Percentiles rank a stretch among this genome's conserved stretches.
Conservation (phyloP, 2,329 filamentous ascomycete species). For the Stemphylium vesicarium region DNA sequence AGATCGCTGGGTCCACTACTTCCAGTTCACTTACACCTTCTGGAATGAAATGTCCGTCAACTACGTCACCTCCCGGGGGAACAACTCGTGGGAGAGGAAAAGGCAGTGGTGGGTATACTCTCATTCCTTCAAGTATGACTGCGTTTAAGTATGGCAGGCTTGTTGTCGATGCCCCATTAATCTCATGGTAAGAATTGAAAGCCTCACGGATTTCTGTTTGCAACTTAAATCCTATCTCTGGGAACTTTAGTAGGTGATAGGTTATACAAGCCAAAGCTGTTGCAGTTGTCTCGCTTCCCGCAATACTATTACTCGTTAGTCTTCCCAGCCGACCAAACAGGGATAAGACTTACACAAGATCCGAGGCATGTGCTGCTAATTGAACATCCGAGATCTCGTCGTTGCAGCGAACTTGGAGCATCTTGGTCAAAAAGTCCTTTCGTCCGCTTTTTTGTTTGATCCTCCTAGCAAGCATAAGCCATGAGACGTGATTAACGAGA, state of each 20-base stretch:
- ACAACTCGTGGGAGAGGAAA: slow-evolving; percentile 43
- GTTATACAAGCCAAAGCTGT: slow-evolving; percentile 17
- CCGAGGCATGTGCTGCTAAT: slow-evolving; percentile 19
- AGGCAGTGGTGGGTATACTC: slow-evolving; percentile 38
- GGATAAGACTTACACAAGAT: slow-evolving; percentile 11
- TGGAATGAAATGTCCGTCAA: slow-evolving; percentile 28
- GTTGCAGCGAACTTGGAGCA: slow-evolving; percentile 4
- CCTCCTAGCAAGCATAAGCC: background rate
- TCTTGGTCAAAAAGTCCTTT: slow-evolving; percentile 16
- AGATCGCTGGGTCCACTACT: too few species aligned
- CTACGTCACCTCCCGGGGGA: slow-evolving; percentile 5
- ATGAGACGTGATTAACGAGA: background rate
- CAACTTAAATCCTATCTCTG: background rate
- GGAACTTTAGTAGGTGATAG: slow-evolving; percentile 15
- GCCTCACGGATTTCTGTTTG: slow-evolving; percentile 4
- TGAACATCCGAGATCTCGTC: slow-evolving; percentile 15
- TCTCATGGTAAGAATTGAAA: slow-evolving; percentile 8
- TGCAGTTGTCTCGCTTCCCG: slow-evolving; percentile 22
- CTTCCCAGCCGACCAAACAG: background rate
- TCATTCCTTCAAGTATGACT: slow-evolving; percentile 33
- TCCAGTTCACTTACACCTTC: slow-evolving; percentile 7
- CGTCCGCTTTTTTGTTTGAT: background rate
- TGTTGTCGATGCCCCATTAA: slow-evolving; percentile 1
- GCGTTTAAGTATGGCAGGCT: slow-evolving; percentile 32
- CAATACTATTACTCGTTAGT: slow-evolving; percentile 15